These are phyloP conservation scores for Thalassiosira livingstoniorum DNA, from an alignment of 352 stramenopile genomes.

Conservation along the genomic window DNA sequence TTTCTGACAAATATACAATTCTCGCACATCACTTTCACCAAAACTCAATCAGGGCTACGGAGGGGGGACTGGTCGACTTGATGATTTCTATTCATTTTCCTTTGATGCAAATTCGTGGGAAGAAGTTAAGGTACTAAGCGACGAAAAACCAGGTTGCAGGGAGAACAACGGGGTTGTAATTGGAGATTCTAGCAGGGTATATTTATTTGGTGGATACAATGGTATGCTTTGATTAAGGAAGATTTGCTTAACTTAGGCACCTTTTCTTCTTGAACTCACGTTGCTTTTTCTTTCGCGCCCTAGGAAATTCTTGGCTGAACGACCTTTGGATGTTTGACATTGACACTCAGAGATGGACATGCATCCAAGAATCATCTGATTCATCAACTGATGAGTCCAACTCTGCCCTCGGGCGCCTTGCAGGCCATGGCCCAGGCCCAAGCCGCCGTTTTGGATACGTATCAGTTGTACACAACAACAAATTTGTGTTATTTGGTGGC, in stretches of 20 bases:
- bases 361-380: conserved; percentile 76
- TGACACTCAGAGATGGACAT: conserved; percentile 75
- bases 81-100: conserved; percentile 84
- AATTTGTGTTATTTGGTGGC: conserved; percentile 86
- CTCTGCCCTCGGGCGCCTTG: conserved; percentile 5
- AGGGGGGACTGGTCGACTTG: conserved; percentile 75
- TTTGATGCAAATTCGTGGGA: conserved; percentile 76
- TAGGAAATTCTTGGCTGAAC: conserved; percentile 74
- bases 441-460: conserved; percentile 84
- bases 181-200: conserved; percentile 68
- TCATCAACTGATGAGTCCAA: conserved; percentile 1
- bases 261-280: too few species aligned
- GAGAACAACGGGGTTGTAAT: conserved; percentile 86
- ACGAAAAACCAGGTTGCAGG: conserved; percentile 71
- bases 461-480: conserved; percentile 77
- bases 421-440: conserved; percentile 38
- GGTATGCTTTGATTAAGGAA: conserved; percentile 22
- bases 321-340: conserved; percentile 87
- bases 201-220: conserved; percentile 81
- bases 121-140: conserved; percentile 64
- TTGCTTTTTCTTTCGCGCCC: conserved; percentile 41
- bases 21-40: too few species aligned
- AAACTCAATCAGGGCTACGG: conserved; percentile 67
- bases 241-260: conserved; percentile 35
- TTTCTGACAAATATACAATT: too few species aligned